A percentile compares a stretch with the other conserved stretches of the same genome.
Evolutionary conservation across 164 flowering plant genomes (phyloP).

Genomic region (Platanus orientalis): DNA sequence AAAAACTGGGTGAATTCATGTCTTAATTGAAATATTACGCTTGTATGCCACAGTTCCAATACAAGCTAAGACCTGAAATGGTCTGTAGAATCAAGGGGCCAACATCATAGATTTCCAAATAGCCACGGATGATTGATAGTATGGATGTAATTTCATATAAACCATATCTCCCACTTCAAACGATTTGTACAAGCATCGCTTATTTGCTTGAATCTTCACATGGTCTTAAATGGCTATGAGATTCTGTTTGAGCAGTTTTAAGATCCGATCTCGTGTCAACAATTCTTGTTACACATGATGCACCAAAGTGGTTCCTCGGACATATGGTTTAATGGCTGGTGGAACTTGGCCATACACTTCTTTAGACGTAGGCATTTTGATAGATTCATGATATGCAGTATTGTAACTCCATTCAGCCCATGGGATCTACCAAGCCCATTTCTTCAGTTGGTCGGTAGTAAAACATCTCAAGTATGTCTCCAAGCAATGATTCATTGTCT

Average conservation of each 20-base stretch:
- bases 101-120: not conserved
- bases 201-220: not conserved
- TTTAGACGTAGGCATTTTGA: not conserved
- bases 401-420: conserved; percentile 3
- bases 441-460: too few relatives aligned
- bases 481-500: too few relatives aligned
- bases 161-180: conserved; percentile 4
- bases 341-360: not conserved
- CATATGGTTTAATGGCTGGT: not conserved
- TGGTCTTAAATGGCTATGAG: not conserved
- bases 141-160: not conserved
- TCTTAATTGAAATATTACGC: not conserved
- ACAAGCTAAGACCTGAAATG: not conserved
- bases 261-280: not conserved
- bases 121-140: not conserved
- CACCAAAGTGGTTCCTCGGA: too few relatives aligned
- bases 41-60: not conserved
- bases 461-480: too few relatives aligned
- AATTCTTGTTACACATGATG: not conserved
- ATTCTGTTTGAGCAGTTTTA: not conserved
- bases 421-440: not conserved
- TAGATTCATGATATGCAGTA: too few relatives aligned
- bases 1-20: too few relatives aligned
- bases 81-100: not conserved
- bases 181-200: not conserved